Percentiles rank a stretch among this genome's conserved stretches.
Conservation (phyloP, 164 flowering plant species). For the Pachysandra terminalis region DNA sequence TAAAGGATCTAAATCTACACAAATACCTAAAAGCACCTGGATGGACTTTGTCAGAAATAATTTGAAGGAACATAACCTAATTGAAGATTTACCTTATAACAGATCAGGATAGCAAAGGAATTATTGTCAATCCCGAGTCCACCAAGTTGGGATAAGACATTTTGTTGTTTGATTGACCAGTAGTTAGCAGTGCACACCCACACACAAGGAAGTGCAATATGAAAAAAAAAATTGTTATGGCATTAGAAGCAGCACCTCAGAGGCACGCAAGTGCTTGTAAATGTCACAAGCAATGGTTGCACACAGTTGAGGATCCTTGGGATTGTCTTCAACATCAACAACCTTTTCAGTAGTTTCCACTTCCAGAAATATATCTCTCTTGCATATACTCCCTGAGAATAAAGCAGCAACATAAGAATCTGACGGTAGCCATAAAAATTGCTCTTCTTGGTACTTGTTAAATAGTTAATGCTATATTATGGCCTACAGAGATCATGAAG, state of each 20-base stretch:
- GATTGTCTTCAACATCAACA: conserved; percentile 50
- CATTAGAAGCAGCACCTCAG: conserved; percentile 54
- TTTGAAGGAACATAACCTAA: too few relatives aligned
- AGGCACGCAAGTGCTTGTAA: conserved; percentile 78
- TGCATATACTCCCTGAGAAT: conserved; percentile 44
- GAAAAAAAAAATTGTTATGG: too few relatives aligned
- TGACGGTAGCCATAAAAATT: not conserved
- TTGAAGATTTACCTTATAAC: too few relatives aligned
- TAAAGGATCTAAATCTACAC: too few relatives aligned
- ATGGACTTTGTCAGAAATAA: too few relatives aligned
- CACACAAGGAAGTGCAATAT: too few relatives aligned
- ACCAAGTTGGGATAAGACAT: too few relatives aligned
- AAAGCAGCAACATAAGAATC: conserved; percentile 1
- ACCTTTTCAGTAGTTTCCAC: conserved; percentile 39
- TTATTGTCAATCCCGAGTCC: too few relatives aligned
- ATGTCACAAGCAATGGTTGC: conserved; percentile 88
- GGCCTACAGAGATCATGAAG: not conserved
- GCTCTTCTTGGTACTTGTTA: not conserved
- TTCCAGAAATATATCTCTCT: conserved; percentile 43
- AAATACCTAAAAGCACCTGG: too few relatives aligned
- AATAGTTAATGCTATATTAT: not conserved
- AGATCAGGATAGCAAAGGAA: too few relatives aligned
- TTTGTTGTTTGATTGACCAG: too few relatives aligned
- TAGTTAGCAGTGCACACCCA: too few relatives aligned
- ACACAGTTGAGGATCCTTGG: conserved; percentile 78